These are phyloP conservation scores for Coffea humblotiana DNA, from an alignment of 305 asterid genomes.

Conservation along the genomic window DNA sequence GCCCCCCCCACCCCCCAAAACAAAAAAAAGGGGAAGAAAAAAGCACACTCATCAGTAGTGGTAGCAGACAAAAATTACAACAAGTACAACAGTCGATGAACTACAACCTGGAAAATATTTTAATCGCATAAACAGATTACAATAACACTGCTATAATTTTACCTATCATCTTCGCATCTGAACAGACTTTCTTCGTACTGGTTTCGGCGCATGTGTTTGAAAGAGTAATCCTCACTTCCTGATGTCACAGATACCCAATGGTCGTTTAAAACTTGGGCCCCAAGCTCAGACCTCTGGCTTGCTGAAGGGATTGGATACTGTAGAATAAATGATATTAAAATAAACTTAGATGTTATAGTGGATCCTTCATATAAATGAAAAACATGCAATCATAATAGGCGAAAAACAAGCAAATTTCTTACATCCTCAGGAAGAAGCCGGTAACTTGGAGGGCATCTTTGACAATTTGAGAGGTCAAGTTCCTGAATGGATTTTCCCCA, in stretches of 20 bases:
- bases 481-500: constrained; percentile 98
- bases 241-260: constrained; percentile 99
- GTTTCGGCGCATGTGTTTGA: constrained; percentile 96
- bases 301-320: constrained; percentile 91
- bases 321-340: constrained; percentile 18
- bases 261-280: constrained; percentile 83
- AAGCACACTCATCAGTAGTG: not conserved
- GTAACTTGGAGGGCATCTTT: constrained; percentile 93
- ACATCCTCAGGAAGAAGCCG: constrained; percentile 99
- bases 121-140: not conserved
- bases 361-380: not conserved
- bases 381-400: not conserved
- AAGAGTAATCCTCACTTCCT: constrained; percentile 99
- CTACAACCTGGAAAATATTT: not conserved
- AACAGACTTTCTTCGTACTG: constrained; percentile 98
- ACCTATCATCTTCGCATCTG: constrained; percentile 99
- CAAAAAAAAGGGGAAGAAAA: constrained; percentile 23
- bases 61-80: not conserved
- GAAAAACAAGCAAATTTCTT: constrained; percentile 22
- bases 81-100: not conserved
- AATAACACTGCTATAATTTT: constrained; percentile 4
- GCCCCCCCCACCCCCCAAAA: constrained; percentile 15
- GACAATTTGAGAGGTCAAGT: constrained; percentile 89
- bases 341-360: not conserved
- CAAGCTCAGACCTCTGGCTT: constrained; percentile 93